Percentiles rank a stretch among this genome's conserved stretches.
Conservation (phyloP, 2,329 filamentous ascomycete genomes). For the Phialophora tarda region DNA sequence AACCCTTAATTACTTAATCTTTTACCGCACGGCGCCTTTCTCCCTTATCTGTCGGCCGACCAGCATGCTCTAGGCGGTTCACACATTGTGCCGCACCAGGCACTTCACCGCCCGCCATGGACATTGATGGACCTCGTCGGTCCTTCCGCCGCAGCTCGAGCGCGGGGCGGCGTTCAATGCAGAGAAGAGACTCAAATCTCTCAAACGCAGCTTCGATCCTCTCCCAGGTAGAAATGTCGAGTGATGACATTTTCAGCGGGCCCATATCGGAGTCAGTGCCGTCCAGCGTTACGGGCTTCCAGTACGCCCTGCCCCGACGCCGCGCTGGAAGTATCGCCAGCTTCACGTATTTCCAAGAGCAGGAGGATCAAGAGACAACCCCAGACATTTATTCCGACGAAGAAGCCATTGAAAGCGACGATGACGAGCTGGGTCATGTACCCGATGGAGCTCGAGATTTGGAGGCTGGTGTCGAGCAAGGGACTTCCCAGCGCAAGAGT, state of each 20-base stretch:
- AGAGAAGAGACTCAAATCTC: conserved; percentile 71
- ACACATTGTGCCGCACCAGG: conserved; percentile 10
- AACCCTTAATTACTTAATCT: background rate
- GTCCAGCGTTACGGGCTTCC: conserved; percentile 89
- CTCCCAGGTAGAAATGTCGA: conserved; percentile 97
- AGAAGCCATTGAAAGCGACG: conserved; percentile 54
- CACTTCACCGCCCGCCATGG: conserved; percentile 32
- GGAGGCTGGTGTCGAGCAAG: conserved; percentile 43
- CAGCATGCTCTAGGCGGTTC: conserved; percentile 3
- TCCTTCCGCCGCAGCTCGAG: background rate
- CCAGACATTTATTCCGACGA: conserved; percentile 56
- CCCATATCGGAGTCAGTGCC: conserved; percentile 86
- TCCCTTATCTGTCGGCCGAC: background rate
- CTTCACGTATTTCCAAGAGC: conserved; percentile 83
- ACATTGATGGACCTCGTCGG: conserved; percentile 40
- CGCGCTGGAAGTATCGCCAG: conserved; percentile 75
- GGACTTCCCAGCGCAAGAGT: conserved; percentile 45
- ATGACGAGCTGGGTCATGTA: conserved; percentile 51
- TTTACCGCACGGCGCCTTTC: background rate
- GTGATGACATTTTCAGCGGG: conserved; percentile 92
- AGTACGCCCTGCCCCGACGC: conserved; percentile 77
- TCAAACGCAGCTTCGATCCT: conserved; percentile 71
- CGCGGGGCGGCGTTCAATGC: conserved; percentile 49
- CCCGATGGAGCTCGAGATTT: conserved; percentile 50
- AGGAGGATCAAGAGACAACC: conserved; percentile 73